Conservation (phyloP, 2,329 filamentous ascomycete species). For the Ceratocystis cacaofunesta region DNA sequence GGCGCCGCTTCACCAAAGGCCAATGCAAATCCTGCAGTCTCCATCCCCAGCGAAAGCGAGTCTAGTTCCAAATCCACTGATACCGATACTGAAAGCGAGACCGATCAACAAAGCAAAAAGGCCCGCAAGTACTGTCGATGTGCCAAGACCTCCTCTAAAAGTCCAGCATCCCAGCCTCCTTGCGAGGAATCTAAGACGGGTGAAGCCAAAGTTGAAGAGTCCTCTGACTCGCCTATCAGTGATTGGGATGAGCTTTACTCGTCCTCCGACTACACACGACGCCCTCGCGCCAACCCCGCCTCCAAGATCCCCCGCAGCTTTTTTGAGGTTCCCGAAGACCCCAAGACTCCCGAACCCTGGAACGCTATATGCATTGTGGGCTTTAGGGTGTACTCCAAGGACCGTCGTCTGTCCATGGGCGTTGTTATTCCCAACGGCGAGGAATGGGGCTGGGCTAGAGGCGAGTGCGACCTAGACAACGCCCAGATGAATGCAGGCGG, state of each 20-base stretch:
- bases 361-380: slow-evolving; percentile 49
- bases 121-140: not conserved
- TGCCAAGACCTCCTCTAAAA: not conserved
- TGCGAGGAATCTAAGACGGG: no score
- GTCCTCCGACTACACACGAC: slow-evolving; percentile 41
- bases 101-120: not conserved
- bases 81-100: slow-evolving; percentile 2
- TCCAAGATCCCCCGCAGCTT: slow-evolving; percentile 24
- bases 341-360: slow-evolving; percentile 43
- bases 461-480: slow-evolving; percentile 40
- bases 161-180: not conserved
- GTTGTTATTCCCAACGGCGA: slow-evolving; percentile 43
- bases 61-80: not conserved
- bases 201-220: slow-evolving; percentile 28
- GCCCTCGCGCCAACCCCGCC: slow-evolving; percentile 29
- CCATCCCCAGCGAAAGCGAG: not conserved
- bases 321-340: slow-evolving; percentile 40
- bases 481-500: slow-evolving; percentile 42
- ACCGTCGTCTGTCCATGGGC: slow-evolving; percentile 37
- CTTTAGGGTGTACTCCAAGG: slow-evolving; percentile 45
- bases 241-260: slow-evolving; percentile 47
- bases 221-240: slow-evolving; percentile 43
- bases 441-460: slow-evolving; percentile 42
- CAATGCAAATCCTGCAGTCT: not conserved
- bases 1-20: not conserved